Base-by-base conservation (phyloP, 164 flowering plant genomes). In the Taxillus chinensis region DNA sequence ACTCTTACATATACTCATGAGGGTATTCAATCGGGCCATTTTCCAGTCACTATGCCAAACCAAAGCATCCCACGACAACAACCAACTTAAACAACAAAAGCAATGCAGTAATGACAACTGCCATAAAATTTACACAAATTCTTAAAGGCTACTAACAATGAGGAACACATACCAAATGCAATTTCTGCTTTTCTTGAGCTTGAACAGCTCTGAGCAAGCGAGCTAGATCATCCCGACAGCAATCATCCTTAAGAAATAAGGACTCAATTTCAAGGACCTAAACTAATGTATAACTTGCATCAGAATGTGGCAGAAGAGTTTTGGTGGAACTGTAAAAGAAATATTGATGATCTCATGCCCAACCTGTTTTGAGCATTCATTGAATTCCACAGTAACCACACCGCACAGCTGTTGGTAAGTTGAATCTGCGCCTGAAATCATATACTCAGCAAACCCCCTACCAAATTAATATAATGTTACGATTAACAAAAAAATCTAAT, bases 341-440 rank as follows among this genome's bases (percentile, higher is more conserved):
- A 27, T 40, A 14, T 3, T 7, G 5, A 15, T 2, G 38, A 67
- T 14, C 50, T 63, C 12, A 52, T 2, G 12, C 51, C 78, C 48
- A 41, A 90, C 98, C 75, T 88, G 89, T 75, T 90, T 90, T 3
- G 98, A 90, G 78, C 95, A 93, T 64, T 82, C 87, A 75, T 71
- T 88, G 79, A 90, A 90, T 73, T 93, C 96, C 15, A 66, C 64
- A 0, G 98, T 84, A 64, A 92, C 79, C 74, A 83, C 88, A 64
- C 76, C 72, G 67, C 98, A 93, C 59, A 90, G 84, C 66, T 93
- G 90, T 65, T 90, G 86, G 73, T 86, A 93, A 54, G 83, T 78
- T 42, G 71, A 67, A 41, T 90, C 97, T 53, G 74, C 82, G 55
- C 96, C 91, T 12, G 83, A 77, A 46, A 48, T 75, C 90, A 86